These are phyloP conservation scores for Sarcodon aspratus DNA, from an alignment of 768 basidiomycete genomes.

Conservation along the genomic window DNA sequence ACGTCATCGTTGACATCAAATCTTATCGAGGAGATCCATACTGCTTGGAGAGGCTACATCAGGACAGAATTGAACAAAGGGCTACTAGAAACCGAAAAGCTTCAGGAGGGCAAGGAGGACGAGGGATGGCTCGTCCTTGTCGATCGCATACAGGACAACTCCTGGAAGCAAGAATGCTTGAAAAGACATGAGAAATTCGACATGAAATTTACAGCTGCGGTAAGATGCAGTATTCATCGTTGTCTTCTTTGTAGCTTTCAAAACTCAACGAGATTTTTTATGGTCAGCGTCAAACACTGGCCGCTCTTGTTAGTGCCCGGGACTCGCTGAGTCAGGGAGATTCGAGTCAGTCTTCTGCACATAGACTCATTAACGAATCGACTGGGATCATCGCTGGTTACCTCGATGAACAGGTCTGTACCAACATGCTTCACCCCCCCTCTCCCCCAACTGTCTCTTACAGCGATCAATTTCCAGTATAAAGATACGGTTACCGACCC, in stretches of 20 bases:
- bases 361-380: constrained; percentile 57
- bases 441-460: background rate
- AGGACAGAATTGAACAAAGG: constrained; percentile 53
- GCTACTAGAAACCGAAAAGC: constrained; percentile 38
- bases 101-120: constrained; percentile 36
- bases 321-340: constrained; percentile 25
- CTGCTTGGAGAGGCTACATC: constrained; percentile 60
- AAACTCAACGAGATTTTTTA: background rate
- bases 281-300: constrained; percentile 33
- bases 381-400: constrained; percentile 64
- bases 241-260: background rate
- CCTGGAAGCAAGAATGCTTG: constrained; percentile 63
- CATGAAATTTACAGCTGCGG: constrained; percentile 76
- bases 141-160: constrained; percentile 26
- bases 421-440: background rate
- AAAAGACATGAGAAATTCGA: constrained; percentile 86
- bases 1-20: constrained; percentile 41
- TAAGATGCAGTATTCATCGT: constrained; percentile 24
- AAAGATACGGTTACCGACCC: constrained; percentile 79
- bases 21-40: constrained; percentile 43
- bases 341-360: constrained; percentile 32
- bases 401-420: constrained; percentile 59
- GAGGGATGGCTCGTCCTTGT: constrained; percentile 42
- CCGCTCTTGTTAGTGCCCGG: constrained; percentile 43
- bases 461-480: constrained; percentile 31